phyloP scores from a whole-genome alignment of 257 asterid genomes.

The Solanum appendiculatum region DNA sequence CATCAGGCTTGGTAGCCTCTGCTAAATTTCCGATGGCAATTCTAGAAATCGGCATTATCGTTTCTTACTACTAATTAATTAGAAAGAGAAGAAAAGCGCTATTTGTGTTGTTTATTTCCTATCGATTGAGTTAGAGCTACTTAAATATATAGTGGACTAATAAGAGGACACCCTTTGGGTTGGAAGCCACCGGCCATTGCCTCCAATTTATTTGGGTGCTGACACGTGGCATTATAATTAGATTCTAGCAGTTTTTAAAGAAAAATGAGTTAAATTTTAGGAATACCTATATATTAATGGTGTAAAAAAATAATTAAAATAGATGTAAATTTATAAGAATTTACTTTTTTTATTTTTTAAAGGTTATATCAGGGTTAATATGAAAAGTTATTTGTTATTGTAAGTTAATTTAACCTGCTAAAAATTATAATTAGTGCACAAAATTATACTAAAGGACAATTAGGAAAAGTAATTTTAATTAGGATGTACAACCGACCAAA shows the following conservation, averaged over 20 bases:
- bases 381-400: neutral
- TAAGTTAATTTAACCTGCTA: neutral
- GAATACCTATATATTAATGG: neutral
- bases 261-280: neutral
- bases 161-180: neutral
- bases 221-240: conserved; percentile 26
- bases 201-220: conserved; percentile 27
- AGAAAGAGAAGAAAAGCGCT: neutral
- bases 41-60: conserved; percentile 50
- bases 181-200: conserved; percentile 17
- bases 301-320: neutral
- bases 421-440: neutral
- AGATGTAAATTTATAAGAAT: neutral
- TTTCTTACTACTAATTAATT: neutral
- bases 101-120: neutral
- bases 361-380: neutral
- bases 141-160: neutral
- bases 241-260: neutral
- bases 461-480: neutral
- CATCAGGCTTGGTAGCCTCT: conserved; percentile 60
- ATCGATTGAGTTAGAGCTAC: neutral
- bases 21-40: conserved; percentile 54
- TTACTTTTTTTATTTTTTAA: neutral
- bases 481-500: conserved; percentile 35
- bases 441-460: neutral